These are phyloP conservation scores for Coix lacrymajobi DNA, from an alignment of 176 grass and related monocot species.

Conservation along the genomic window DNA sequence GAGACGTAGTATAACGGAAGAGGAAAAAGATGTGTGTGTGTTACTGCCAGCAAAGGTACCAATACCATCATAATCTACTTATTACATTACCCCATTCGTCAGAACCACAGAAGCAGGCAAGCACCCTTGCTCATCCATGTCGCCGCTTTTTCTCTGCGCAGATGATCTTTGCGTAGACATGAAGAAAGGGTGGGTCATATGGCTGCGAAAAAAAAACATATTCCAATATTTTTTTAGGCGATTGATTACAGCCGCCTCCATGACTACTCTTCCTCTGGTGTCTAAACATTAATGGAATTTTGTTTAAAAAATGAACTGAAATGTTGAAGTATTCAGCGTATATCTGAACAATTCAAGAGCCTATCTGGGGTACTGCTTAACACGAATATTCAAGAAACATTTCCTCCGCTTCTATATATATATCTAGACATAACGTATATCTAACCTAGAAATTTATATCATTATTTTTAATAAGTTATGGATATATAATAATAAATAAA, in stretches of 20 bases:
- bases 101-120: not conserved
- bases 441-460: no score
- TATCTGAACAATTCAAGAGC: not conserved
- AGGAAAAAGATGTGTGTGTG: not conserved
- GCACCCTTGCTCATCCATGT: not conserved
- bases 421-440: no score
- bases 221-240: not conserved
- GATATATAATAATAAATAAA: no score
- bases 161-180: not conserved
- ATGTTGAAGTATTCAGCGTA: not conserved
- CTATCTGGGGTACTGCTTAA: not conserved
- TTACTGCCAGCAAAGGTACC: not conserved
- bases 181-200: not conserved
- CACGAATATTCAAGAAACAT: no score
- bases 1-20: not conserved
- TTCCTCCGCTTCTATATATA: no score
- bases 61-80: not conserved
- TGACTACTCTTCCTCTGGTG: not conserved
- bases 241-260: not conserved
- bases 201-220: not conserved
- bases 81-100: not conserved
- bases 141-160: not conserved
- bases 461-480: no score
- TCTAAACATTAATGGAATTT: no score
- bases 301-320: not conserved